Evolutionary conservation across 257 asterid species (phyloP).

Genomic region (Fraxinus americana): DNA sequence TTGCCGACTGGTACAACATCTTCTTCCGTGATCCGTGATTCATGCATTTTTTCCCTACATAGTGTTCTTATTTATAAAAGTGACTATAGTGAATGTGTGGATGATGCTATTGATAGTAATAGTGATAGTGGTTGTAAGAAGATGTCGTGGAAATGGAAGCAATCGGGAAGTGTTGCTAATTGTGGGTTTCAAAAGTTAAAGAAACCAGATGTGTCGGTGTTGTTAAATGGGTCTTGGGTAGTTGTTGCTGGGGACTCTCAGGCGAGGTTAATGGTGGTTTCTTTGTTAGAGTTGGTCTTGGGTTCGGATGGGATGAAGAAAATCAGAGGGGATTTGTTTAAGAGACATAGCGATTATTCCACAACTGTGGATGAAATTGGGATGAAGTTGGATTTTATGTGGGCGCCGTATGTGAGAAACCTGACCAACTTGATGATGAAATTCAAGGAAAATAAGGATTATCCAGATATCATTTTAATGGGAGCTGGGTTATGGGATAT

Average conservation of each 20-base stretch:
- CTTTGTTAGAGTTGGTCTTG: constrained; percentile 71
- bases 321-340: constrained; percentile 71
- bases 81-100: constrained; percentile 33
- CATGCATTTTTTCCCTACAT: constrained; percentile 69
- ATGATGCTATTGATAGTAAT: constrained; percentile 23
- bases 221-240: constrained; percentile 93
- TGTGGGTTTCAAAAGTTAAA: constrained; percentile 77
- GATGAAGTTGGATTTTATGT: constrained; percentile 80
- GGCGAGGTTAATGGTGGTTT: constrained; percentile 78
- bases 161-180: constrained; percentile 42
- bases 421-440: constrained; percentile 55
- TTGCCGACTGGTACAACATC: constrained; percentile 26
- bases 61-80: constrained; percentile 36
- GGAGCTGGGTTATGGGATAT: constrained; percentile 98
- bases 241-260: constrained; percentile 95
- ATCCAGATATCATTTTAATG: constrained; percentile 82
- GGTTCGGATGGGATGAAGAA: constrained; percentile 57
- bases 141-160: constrained; percentile 76
- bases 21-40: constrained; percentile 45
- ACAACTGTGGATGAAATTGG: constrained; percentile 66
- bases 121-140: constrained; percentile 20
- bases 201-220: constrained; percentile 67
- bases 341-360: constrained; percentile 90
- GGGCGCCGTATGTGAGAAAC: constrained; percentile 83
- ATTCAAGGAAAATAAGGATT: constrained; percentile 40